A percentile compares a stretch with the other conserved stretches of the same genome.
phyloP scores from a whole-genome alignment of 768 basidiomycete genomes.

The Omphalotus guepiniiformis region DNA sequence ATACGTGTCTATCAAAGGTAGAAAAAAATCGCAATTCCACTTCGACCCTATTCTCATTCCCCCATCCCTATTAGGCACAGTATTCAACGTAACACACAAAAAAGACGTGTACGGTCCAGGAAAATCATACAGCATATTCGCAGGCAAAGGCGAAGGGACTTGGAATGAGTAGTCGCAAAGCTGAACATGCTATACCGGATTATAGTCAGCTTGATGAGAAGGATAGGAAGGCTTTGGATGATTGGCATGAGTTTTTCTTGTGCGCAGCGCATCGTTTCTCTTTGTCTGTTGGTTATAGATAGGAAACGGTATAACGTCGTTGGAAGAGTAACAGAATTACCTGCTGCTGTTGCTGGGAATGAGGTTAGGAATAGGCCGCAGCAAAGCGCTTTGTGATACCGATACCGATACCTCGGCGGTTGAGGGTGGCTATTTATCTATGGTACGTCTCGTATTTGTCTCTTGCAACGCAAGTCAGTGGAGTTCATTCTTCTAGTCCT shows the following conservation, averaged over 20 bases:
- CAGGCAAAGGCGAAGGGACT: slow-evolving; percentile 92
- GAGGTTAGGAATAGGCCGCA: too few species aligned
- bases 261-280: slow-evolving; percentile 37
- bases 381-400: too few species aligned
- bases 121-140: slow-evolving; percentile 77
- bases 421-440: too few species aligned
- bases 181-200: slow-evolving; percentile 84
- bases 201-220: slow-evolving; percentile 70
- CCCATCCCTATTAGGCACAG: slow-evolving; percentile 48
- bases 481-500: too few species aligned
- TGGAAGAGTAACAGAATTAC: slow-evolving; percentile 63
- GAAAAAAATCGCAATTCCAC: slow-evolving; percentile 1
- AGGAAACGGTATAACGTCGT: slow-evolving; percentile 89
- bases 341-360: slow-evolving; percentile 14
- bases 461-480: too few species aligned
- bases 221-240: slow-evolving; percentile 76
- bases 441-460: too few species aligned
- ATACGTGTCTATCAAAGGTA: slow-evolving; percentile 92
- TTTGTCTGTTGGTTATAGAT: slow-evolving; percentile 5
- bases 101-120: slow-evolving; percentile 86
- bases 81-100: slow-evolving; percentile 89
- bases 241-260: slow-evolving; percentile 88
- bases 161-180: slow-evolving; percentile 84
- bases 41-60: not conserved
- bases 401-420: too few species aligned